Conservation (phyloP, 129 eudicot species). For the Heracleum sosnowskyi region DNA sequence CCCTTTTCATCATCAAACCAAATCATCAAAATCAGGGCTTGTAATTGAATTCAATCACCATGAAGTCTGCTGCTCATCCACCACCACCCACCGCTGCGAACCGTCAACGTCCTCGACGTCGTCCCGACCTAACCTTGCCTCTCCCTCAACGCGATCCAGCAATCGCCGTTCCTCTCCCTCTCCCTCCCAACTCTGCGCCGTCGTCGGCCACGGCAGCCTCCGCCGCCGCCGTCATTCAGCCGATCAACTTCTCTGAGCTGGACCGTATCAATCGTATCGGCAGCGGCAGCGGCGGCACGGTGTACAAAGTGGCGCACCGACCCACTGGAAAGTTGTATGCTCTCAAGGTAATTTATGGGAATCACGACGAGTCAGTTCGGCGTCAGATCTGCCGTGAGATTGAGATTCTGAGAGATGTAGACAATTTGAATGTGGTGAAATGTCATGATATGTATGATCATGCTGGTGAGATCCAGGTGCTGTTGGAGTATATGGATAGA, state of each 20-base stretch:
- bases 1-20: no score
- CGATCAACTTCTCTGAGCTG: slow-evolving; percentile 43
- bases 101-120: slow-evolving; percentile 48
- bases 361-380: slow-evolving; percentile 78
- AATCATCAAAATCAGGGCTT: no score
- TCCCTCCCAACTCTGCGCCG: slow-evolving; percentile 17
- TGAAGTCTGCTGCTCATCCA: slow-evolving; percentile 8
- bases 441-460: slow-evolving; percentile 73
- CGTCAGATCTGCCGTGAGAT: slow-evolving; percentile 86
- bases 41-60: background rate
- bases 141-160: slow-evolving; percentile 30
- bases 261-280: slow-evolving; percentile 75
- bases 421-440: slow-evolving; percentile 61
- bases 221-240: slow-evolving; percentile 8
- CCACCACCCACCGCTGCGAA: slow-evolving; percentile 39
- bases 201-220: background rate
- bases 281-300: slow-evolving; percentile 82
- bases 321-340: slow-evolving; percentile 53
- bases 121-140: slow-evolving; percentile 65
- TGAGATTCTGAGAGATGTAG: slow-evolving; percentile 77
- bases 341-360: slow-evolving; percentile 71
- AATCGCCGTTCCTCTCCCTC: slow-evolving; percentile 24
- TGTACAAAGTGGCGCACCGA: slow-evolving; percentile 74
- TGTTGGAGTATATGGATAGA: slow-evolving; percentile 68
- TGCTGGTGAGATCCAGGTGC: slow-evolving; percentile 79